Conservation (phyloP, 305 asterid genomes). For the Stenogyne calaminthoides region DNA sequence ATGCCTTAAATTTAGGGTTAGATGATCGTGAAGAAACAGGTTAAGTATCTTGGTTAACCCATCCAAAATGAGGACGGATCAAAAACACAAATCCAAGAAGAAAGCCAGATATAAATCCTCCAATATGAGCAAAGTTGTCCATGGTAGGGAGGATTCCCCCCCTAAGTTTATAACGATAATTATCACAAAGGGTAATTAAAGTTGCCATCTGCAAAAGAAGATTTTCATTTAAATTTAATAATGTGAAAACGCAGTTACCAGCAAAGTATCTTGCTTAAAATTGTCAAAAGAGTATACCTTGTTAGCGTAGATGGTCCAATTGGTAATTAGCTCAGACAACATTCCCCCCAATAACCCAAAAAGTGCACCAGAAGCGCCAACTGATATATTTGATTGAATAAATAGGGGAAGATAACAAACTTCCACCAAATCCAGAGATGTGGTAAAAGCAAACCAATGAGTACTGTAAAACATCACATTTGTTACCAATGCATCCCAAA, state of each 20-base stretch:
- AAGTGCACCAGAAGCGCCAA: constrained; percentile 71
- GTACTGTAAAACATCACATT: constrained; percentile 36
- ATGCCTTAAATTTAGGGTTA: constrained; percentile 47
- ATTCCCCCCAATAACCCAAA: constrained; percentile 66
- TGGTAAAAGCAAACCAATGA: constrained; percentile 54
- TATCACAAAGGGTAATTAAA: constrained; percentile 49
- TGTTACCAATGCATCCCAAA: background rate
- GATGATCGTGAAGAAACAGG: constrained; percentile 30
- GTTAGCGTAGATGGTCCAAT: constrained; percentile 63
- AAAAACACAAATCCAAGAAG: constrained; percentile 56
- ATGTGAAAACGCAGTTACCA: background rate
- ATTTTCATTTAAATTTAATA: background rate
- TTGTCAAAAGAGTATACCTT: constrained; percentile 40
- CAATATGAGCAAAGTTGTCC: constrained; percentile 60
- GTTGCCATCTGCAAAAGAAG: constrained; percentile 46
- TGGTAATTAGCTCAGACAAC: constrained; percentile 63
- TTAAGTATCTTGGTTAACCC: constrained; percentile 50
- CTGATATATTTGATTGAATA: constrained; percentile 52
- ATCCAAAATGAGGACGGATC: constrained; percentile 62
- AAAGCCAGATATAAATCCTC: constrained; percentile 56
- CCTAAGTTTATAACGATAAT: constrained; percentile 52
- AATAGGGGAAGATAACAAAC: constrained; percentile 59
- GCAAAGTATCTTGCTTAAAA: background rate
- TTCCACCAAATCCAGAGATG: constrained; percentile 65
- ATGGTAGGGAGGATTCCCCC: constrained; percentile 58